A percentile compares a stretch with the other conserved stretches of the same genome.
phyloP scores from a whole-genome alignment of 495 filamentous ascomycete genomes.

The Collariella sp. region DNA sequence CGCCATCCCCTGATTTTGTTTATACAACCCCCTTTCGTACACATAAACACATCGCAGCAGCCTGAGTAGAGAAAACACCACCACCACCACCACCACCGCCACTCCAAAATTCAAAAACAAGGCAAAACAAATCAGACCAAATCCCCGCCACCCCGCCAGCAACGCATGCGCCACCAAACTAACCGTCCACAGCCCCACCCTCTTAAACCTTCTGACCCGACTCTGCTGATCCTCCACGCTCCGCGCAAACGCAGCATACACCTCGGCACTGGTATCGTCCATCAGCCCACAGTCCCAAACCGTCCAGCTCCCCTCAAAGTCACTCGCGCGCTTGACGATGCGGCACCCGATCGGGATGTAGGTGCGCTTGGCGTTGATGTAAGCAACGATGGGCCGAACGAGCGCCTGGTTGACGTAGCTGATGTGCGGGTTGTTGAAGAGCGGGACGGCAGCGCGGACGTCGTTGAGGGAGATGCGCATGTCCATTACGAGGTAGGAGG shows the following conservation, averaged over 20 bases:
- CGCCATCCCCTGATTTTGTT: not conserved
- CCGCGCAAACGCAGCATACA: constrained; percentile 83
- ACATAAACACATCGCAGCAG: not conserved
- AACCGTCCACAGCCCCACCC: constrained; percentile 93
- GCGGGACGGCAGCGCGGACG: constrained; percentile 79
- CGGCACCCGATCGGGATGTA: constrained; percentile 94
- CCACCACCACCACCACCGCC: not conserved
- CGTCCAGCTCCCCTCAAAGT: constrained; percentile 96
- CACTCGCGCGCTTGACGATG: constrained; percentile 73
- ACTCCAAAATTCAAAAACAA: not conserved
- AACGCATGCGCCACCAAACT: constrained; percentile 88
- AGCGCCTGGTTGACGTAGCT: constrained; percentile 95
- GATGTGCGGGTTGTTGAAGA: constrained; percentile 74
- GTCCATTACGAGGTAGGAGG: constrained; percentile 79
- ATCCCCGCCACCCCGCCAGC: constrained; percentile 87
- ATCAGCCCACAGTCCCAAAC: constrained; percentile 89
- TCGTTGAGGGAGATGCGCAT: constrained; percentile 85
- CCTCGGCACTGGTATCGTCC: constrained; percentile 91
- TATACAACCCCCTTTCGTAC: not conserved
- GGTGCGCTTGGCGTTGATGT: constrained; percentile 86
- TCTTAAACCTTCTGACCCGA: constrained; percentile 78
- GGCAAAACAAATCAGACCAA: constrained; percentile 37
- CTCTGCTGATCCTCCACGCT: constrained; percentile 81
- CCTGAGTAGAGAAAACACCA: not conserved
- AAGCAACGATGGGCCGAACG: constrained; percentile 94